These are phyloP conservation scores for Dioscorea dumetorum DNA, from an alignment of 106 monocot genomes.

Conservation along the genomic window DNA sequence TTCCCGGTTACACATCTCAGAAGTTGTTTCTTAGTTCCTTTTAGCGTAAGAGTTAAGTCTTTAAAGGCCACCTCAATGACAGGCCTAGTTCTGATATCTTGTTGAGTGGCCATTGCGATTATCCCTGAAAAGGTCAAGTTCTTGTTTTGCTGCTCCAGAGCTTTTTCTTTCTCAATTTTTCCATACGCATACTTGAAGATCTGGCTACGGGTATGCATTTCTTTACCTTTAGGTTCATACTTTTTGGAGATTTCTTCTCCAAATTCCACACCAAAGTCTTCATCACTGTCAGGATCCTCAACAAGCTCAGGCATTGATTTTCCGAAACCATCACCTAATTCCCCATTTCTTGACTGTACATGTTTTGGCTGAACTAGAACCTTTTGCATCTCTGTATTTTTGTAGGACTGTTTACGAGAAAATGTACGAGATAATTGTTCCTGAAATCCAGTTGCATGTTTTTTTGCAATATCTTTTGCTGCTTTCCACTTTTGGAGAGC, in stretches of 20 bases:
- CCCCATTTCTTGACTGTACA: slow-evolving; percentile 19
- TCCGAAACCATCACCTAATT: slow-evolving; percentile 31
- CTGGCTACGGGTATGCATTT: slow-evolving; percentile 73
- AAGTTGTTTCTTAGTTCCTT: slow-evolving; percentile 66
- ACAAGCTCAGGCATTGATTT: slow-evolving; percentile 48
- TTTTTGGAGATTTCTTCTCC: slow-evolving; percentile 67
- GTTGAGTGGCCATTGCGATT: slow-evolving; percentile 66
- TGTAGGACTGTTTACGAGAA: slow-evolving; percentile 17
- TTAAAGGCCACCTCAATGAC: slow-evolving; percentile 84
- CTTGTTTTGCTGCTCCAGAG: slow-evolving; percentile 58
- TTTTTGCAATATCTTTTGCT: slow-evolving; percentile 42
- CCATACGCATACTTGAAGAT: slow-evolving; percentile 97
- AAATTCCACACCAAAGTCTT: slow-evolving; percentile 59
- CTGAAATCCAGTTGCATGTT: slow-evolving; percentile 32
- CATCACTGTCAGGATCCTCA: slow-evolving; percentile 46
- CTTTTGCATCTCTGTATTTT: background rate
- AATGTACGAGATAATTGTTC: slow-evolving; percentile 39
- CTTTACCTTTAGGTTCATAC: slow-evolving; percentile 51
- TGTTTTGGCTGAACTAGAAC: slow-evolving; percentile 13
- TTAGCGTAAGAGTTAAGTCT: slow-evolving; percentile 68
- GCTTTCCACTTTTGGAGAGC: slow-evolving; percentile 59
- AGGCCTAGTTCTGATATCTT: slow-evolving; percentile 46
- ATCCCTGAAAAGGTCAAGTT: slow-evolving; percentile 79
- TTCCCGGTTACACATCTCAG: slow-evolving; percentile 82
- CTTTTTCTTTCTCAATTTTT: slow-evolving; percentile 92